phyloP scores from a whole-genome alignment of 2,329 filamentous ascomycete genomes.

The Trichoderma harzianum region DNA sequence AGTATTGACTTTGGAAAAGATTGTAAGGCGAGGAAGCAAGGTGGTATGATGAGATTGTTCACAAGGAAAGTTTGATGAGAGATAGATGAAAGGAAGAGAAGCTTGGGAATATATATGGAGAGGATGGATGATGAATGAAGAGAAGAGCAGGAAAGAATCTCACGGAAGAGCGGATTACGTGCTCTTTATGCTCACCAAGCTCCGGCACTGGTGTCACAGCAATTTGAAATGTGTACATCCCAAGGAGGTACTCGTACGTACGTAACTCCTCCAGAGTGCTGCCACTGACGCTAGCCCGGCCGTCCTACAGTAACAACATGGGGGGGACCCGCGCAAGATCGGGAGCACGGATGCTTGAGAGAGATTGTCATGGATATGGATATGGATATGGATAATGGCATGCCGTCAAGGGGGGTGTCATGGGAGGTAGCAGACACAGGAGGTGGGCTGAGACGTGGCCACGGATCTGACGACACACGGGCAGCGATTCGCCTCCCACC shows the following conservation, averaged over 20 bases:
- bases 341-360: conserved; percentile 3
- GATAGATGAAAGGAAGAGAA: not conserved
- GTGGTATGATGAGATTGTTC: not conserved
- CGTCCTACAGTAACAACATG: not conserved
- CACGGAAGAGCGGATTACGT: conserved; percentile 24
- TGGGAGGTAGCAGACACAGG: not conserved
- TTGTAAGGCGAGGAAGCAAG: not conserved
- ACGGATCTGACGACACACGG: conserved; percentile 14
- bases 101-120: not conserved
- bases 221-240: not conserved
- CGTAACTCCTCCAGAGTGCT: conserved; percentile 6
- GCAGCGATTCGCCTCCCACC: conserved; percentile 12
- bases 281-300: conserved; percentile 1
- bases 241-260: not conserved
- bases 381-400: not conserved
- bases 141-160: not conserved
- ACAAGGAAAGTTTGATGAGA: not conserved
- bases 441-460: conserved; percentile 16
- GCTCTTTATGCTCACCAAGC: conserved; percentile 28
- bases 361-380: not conserved
- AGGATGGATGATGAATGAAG: conserved; percentile 3
- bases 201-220: conserved; percentile 7
- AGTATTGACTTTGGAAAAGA: not conserved
- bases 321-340: conserved; percentile 16
- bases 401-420: not conserved